Percentiles rank a stretch among this genome's conserved stretches.
Conservation (phyloP, 495 filamentous ascomycete species). For the Annulohypoxylon stygium region DNA sequence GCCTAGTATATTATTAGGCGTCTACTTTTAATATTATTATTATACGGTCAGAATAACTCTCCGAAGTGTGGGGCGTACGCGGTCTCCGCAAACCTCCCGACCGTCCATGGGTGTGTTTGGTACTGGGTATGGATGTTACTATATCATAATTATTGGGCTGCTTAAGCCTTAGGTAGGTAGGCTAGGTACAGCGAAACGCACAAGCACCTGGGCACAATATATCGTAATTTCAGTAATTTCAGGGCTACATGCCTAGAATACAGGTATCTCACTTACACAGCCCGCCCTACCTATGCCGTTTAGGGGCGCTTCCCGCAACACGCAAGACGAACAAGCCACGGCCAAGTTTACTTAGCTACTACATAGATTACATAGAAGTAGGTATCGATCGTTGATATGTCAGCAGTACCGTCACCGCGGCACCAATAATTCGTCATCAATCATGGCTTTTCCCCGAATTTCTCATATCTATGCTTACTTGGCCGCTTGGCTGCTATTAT, state of each 20-base stretch:
- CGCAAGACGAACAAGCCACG: conserved; percentile 13
- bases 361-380: too few species aligned
- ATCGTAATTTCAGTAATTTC: not conserved
- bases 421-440: conserved; percentile 15
- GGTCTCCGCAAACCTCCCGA: conserved; percentile 20
- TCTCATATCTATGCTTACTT: not conserved
- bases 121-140: not conserved
- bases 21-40: not conserved
- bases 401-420: conserved; percentile 11
- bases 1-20: not conserved
- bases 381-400: conserved; percentile 3
- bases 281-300: conserved; percentile 6
- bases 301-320: conserved; percentile 5
- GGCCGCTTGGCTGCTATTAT: not conserved
- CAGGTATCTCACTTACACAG: not conserved
- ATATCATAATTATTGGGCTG: not conserved
- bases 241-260: not conserved
- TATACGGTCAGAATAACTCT: conserved; percentile 12
- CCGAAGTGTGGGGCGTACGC: conserved; percentile 28
- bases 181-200: too few species aligned
- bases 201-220: not conserved
- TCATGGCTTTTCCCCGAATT: not conserved
- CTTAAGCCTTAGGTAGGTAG: too few species aligned
- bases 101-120: not conserved
- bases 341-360: not conserved